Conservation (phyloP, 371 early-diverging fungal genomes). For the Mortierella sp. region DNA sequence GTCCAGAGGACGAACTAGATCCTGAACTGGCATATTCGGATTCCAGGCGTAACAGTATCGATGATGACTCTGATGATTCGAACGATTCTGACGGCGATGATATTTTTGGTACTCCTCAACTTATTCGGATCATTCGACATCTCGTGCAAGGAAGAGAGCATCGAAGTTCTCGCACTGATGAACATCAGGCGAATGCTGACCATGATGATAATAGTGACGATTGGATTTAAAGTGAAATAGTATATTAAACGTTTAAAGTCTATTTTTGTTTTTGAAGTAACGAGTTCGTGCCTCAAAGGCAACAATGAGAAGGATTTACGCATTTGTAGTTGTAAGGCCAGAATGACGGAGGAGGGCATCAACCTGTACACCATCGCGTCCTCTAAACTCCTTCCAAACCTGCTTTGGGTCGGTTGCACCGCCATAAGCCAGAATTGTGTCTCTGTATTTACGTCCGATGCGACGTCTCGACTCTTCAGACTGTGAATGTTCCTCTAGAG, state of each 20-base stretch:
- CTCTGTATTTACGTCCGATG: conserved; percentile 69
- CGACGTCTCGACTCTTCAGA: conserved; percentile 26
- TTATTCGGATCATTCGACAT: conserved; percentile 20
- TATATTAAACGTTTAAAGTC: too few species aligned
- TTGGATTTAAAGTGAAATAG: too few species aligned
- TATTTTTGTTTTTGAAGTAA: too few species aligned
- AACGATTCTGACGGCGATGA: conserved; percentile 9
- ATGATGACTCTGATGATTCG: conserved; percentile 13
- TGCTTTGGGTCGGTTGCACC: conserved; percentile 72
- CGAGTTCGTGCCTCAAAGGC: too few species aligned
- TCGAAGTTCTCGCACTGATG: background rate
- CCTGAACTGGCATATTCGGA: conserved; percentile 16
- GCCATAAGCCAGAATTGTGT: conserved; percentile 75
- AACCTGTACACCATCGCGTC: conserved; percentile 66
- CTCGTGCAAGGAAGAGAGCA: background rate
- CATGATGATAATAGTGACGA: conserved; percentile 1
- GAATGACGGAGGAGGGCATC: conserved; percentile 71
- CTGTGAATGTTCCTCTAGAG: conserved; percentile 67
- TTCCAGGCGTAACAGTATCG: conserved; percentile 11
- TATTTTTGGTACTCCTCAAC: background rate
- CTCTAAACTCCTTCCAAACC: conserved; percentile 73
- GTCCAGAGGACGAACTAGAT: conserved; percentile 23
- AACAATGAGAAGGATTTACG: background rate
- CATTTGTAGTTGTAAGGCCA: conserved; percentile 47
- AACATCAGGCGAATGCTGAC: background rate